Evolutionary conservation across 345 rosid genomes (phyloP), one percentile per base, ranked within the genome.

Genomic region (Dipteronia dyeriana): DNA sequence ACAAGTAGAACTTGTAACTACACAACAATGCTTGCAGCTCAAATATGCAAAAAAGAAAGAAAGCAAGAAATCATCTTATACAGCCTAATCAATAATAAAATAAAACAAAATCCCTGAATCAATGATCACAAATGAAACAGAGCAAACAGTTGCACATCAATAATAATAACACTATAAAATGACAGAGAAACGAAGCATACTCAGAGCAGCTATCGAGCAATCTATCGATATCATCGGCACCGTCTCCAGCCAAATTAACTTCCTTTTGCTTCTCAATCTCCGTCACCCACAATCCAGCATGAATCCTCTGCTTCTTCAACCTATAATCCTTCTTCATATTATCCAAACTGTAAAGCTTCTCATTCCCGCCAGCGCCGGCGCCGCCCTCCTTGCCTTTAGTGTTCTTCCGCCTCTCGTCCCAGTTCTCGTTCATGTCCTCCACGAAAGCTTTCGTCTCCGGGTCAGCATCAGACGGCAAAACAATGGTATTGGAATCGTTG

Each of bases 201-300:
- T 91, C 97, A 13, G 99, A 92, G 75, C 88, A 91, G 82, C 89
- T 89, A 86, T 92, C 94, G 38, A 96, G 97, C 82, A 96, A 82
- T 68, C 91, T 78, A 77, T 96, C 99, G 2, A 92, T 94, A 74
- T 94, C 99, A 84, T 94, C 89, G 4, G 74, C 89, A 8, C 78
- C 86, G 65, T 83, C 86, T 14, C 72, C 88, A 17, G 87, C 91
- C 82, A 91, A 66, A 62, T 87, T 91, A 77, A 93, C 90, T 81
- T 96, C 97, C 70, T 96, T 91, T 78, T 84, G 80, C 82, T 91
- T 96, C 79, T 91, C 98, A 67, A 92, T 92, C 89, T 96, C 98
- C 82, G 91, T 93, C 84, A 86, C 74, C 98, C 99, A 95, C 80
- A 93, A 80, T 14, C 94, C 93, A 25, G 94, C 94, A 77, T 95